Base-by-base conservation (phyloP, 2,329 filamentous ascomycete genomes). In the Helotiales sp. region DNA sequence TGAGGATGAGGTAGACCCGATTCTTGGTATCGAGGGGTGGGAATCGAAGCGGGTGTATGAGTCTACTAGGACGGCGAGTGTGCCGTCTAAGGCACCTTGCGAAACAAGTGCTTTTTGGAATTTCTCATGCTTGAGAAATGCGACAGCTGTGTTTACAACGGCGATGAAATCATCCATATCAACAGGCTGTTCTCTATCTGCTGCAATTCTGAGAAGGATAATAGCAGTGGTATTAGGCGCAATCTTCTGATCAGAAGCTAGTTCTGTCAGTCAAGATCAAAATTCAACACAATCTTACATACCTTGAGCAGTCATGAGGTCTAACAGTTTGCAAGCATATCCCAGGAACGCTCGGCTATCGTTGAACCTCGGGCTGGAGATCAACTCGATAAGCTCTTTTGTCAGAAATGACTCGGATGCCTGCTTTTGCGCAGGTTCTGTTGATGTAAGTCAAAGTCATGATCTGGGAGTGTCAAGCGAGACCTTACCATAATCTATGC, bases 401-500 rank as follows among this genome's bases (percentile, higher is more conserved):
- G 82, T 87, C 24, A 90, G 78, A 3, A 79, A 78, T 3, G 82
- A 83, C 67, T 86, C 78, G 10, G 83, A 87, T 13, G 86, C 86
- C 8, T 86, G 82, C 15, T 79, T 76, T 71, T 90, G 87, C 17
- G 87, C 86, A 69, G 77, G 76, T 71, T 76, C 87, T 89, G 63
- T 20, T 20, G 2, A 54, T 30, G 58, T 69, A 26, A 57, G 15
- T 30, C 22, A 64, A 77, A 50, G 77, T 73, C n/a, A n/a, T n/a
- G n/a, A n/a, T 57, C 22, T 30, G 26, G 3, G 1, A n/a, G 4
- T 26, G 5, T 4, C 20, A 13, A 8, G 54, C 26, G 11, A n/a
- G 22, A 37, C 52, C 82, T 78, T 75, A 89, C 87, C 86, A 74
- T 88, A 89, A 74, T 90, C 88, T 15, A 89, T 82, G 63, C 87